Evolutionary conservation across 2,329 filamentous ascomycete genomes (phyloP), one percentile per base, ranked within the genome.

Genomic region (Beauveria sp.): DNA sequence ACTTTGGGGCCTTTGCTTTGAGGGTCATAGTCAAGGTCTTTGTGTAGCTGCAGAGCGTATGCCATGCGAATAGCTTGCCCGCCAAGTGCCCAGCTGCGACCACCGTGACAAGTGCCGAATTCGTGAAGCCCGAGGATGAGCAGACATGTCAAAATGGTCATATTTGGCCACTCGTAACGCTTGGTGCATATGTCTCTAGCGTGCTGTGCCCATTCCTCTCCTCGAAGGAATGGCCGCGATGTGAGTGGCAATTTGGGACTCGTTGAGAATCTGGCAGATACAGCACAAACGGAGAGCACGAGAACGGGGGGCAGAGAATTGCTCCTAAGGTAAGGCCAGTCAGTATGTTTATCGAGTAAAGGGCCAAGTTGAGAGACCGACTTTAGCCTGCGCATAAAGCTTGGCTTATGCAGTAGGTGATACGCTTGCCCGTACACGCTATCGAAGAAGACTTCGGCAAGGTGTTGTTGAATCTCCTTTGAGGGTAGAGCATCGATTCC

Each of bases 31-130:
- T 96, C 91, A 30, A 96, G 81, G 72, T 98, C 95, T 70, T 88
- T 90, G 76, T 99, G 95, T 30, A 99, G 78, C 71, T 98, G 93
- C 51, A 99, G 78, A 16, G 95, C 95, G 73, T 96, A 97, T 9
- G 93, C 95, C 95, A 98, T 98, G 45, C 95, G 85, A 69, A 96
- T 92, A 16, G 93, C 95, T 79, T 96, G 93, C 1, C 95, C 95
- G 20, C 93, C 93, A 65, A 98, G 85, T 63, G 96, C 91, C 95
- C 95, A 99, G 72, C 93, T 97, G 66, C 93, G 85, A 16, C 93
- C 93, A 62, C 95, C 95, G 72, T 98, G 93, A 70, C 95, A 98
- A 14, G 93, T 98, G 60, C 95, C 95, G 68, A 98, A 98, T 70
- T 97, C 93, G 71, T 99, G 93, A 43, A 99, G 79, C 3, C 92